phyloP scores from a whole-genome alignment of 2,329 filamentous ascomycete species.

The Pseudocercospora musae region DNA sequence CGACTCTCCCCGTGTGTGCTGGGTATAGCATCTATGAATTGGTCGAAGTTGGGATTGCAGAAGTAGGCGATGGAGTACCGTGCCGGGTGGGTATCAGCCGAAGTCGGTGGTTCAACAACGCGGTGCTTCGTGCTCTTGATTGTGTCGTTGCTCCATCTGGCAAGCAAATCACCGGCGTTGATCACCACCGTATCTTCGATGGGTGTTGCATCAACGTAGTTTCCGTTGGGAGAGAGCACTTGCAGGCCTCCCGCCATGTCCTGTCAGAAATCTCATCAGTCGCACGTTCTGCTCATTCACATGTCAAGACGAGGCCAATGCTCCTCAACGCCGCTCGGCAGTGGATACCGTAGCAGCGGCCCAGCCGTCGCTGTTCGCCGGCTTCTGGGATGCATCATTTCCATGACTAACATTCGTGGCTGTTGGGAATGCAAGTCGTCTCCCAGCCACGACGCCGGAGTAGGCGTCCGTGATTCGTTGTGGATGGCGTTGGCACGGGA shows the following conservation, averaged over 20 bases:
- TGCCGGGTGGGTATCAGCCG: constrained; percentile 63
- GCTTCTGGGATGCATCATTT: neutral
- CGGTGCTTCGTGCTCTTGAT: constrained; percentile 89
- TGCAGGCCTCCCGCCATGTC: constrained; percentile 57
- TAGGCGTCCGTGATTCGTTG: neutral
- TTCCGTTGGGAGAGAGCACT: constrained; percentile 66
- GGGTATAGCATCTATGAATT: constrained; percentile 74
- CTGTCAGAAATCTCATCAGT: constrained; percentile 35
- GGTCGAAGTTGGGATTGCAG: constrained; percentile 79
- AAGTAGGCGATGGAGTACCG: constrained; percentile 81
- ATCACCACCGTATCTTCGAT: constrained; percentile 79
- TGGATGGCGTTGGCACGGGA: neutral
- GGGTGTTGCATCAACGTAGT: constrained; percentile 77
- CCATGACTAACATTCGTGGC: neutral
- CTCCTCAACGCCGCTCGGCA: neutral
- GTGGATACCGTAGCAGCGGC: neutral
- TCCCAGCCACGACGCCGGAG: neutral
- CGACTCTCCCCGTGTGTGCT: constrained; percentile 64
- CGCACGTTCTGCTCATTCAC: neutral
- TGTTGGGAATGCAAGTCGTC: neutral
- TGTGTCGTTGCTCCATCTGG: constrained; percentile 76
- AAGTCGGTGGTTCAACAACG: constrained; percentile 74
- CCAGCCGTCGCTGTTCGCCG: neutral
- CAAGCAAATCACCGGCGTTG: constrained; percentile 83
- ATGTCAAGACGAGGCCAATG: constrained; percentile 1